Evolutionary conservation across 2,329 filamentous ascomycete genomes (phyloP).

Genomic region (Teratosphaeria viscida): DNA sequence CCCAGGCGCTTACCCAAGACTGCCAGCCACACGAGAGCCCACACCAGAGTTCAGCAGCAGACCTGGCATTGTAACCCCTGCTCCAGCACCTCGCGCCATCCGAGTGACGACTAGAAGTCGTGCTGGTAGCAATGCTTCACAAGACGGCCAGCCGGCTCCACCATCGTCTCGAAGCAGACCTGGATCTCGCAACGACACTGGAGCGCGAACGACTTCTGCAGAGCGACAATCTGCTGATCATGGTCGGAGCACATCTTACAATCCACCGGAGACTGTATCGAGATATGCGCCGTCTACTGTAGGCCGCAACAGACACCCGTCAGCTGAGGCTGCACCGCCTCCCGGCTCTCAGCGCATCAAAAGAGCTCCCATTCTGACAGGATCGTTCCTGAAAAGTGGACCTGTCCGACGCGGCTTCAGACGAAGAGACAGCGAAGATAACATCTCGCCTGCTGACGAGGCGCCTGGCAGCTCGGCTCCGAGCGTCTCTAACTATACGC

Average conservation of each 20-base stretch:
- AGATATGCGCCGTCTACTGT: slow-evolving; percentile 33
- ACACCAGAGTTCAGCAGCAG: slow-evolving; percentile 20
- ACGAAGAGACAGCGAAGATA: slow-evolving; percentile 44
- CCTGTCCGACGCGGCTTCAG: slow-evolving; percentile 63
- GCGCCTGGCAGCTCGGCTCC: slow-evolving; percentile 16
- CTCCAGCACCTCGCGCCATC: slow-evolving; percentile 22
- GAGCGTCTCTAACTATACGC: slow-evolving; percentile 16
- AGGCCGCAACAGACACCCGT: slow-evolving; percentile 37
- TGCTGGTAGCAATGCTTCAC: slow-evolving; percentile 26
- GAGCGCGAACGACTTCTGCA: slow-evolving; percentile 8
- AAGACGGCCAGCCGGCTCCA: slow-evolving; percentile 18
- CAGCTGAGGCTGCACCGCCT: slow-evolving; percentile 52
- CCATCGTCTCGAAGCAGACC: slow-evolving; percentile 20
- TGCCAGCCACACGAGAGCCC: slow-evolving; percentile 18
- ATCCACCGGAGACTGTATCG: slow-evolving; percentile 40
- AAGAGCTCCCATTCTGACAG: slow-evolving; percentile 62
- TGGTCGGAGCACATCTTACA: slow-evolving; percentile 26
- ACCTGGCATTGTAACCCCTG: slow-evolving; percentile 27
- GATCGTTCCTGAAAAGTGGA: slow-evolving; percentile 63
- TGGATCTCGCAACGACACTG: slow-evolving; percentile 18
- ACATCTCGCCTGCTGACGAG: slow-evolving; percentile 30
- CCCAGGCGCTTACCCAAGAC: slow-evolving; percentile 21
- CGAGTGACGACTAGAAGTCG: slow-evolving; percentile 17
- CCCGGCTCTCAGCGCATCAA: slow-evolving; percentile 71
- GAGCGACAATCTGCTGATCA: slow-evolving; percentile 15